phyloP scores from a whole-genome alignment of 129 eudicot genomes.

The Gnaphalium uliginosum region DNA sequence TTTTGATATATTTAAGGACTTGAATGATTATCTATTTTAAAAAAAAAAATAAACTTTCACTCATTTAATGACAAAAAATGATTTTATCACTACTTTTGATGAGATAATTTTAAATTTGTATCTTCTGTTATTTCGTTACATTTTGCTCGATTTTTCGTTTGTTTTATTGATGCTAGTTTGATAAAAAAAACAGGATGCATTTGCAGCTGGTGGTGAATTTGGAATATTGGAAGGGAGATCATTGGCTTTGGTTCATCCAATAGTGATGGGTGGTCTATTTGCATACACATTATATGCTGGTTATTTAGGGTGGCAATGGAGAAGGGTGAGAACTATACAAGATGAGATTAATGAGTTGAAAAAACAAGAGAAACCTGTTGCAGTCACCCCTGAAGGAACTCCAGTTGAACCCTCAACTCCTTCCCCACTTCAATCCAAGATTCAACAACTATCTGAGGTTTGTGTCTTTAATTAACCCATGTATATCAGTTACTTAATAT shows the following conservation, averaged over 20 bases:
- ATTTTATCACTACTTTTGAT: background rate
- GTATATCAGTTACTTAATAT: background rate
- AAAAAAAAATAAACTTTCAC: background rate
- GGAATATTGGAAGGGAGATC: slow-evolving; percentile 89
- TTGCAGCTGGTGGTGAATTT: slow-evolving; percentile 88
- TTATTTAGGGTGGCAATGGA: slow-evolving; percentile 98
- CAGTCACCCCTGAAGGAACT: slow-evolving; percentile 67
- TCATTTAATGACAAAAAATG: background rate
- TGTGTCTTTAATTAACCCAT: background rate
- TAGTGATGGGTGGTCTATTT: slow-evolving; percentile 73
- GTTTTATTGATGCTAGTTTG: background rate
- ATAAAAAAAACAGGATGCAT: slow-evolving; percentile 58
- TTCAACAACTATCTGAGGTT: slow-evolving; percentile 86
- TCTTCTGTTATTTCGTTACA: background rate
- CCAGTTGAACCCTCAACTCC: slow-evolving; percentile 42
- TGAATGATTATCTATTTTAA: too few species aligned
- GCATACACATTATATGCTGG: slow-evolving; percentile 81
- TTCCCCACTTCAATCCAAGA: slow-evolving; percentile 71
- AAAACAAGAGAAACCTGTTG: slow-evolving; percentile 71
- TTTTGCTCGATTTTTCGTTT: background rate
- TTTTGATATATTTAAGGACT: background rate
- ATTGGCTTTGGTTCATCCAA: slow-evolving; percentile 70
- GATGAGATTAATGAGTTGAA: slow-evolving; percentile 74
- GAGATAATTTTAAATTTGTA: background rate
- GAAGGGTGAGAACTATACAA: slow-evolving; percentile 74